Base-by-base conservation (phyloP, 352 stramenopile species). In the Globisporangium acanthophoron region DNA sequence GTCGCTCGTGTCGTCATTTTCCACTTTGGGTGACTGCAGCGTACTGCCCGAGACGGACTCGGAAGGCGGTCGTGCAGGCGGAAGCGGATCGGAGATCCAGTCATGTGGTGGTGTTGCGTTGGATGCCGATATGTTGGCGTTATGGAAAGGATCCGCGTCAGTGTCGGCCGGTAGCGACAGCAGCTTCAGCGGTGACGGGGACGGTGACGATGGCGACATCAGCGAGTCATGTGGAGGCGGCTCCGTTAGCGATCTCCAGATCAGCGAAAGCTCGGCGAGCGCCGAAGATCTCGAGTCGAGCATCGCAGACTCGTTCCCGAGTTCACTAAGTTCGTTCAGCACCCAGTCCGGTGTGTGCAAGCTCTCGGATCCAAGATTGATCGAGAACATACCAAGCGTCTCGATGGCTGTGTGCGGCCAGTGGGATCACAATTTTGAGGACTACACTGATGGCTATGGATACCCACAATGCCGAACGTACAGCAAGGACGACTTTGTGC, bases 331-430 rank as follows among this genome's bases (percentile, higher is more conserved):
- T 15, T 50, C 37, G 7, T 20, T 54, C 27, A 55, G 46, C 18
- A 20, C 5, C 1, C 47, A 56, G 16, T 56, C 56, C 7, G 33
- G 47, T 5, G 24, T 51, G 13, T 52, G 37, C 37, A 52, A 56
- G 49, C 33, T 45, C 20, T 41, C 35, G 12, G 43, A 37, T 44
- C 47, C 56, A 24, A 41, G 56, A 45, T 21, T 43, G 35, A 62
- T 62, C 24, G 56, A 62, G n/a, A 62, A 56, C 39, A 55, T 62
- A 39, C 56, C 56, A 6, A 21, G 52, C n/a, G 2, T 41, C 15
- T 12, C 20, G 20, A 21, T 21, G 13, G 12, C 40, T 6, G 37
- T 24, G 35, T 0, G 43, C 37, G 37, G 24, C 40, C 7, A 21
- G 46, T 7, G 6, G 8, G 46, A n/a, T 12, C 5, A 24, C 5